Conservation (phyloP, 1,139 yeast species). For the Kodamaea arcana region DNA sequence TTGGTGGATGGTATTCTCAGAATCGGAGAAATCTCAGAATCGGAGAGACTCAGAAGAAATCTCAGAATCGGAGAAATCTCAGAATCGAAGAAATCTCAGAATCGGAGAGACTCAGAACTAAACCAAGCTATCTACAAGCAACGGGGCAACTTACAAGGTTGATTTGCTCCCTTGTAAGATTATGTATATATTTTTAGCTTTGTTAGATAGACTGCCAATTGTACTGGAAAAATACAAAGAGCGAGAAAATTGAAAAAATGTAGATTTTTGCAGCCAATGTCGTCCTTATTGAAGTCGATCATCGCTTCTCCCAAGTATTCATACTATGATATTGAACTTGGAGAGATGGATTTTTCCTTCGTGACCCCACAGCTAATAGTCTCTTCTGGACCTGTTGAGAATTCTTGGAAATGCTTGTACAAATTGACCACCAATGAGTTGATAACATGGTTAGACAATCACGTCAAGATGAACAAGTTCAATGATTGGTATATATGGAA, state of each 20-base stretch:
- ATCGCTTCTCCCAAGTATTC: conserved; percentile 26
- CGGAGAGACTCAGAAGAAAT: too few species aligned
- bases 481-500: conserved; percentile 71
- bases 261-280: conserved; percentile 1
- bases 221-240: background rate
- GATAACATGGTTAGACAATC: conserved; percentile 26
- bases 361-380: conserved; percentile 60
- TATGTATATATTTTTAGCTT: background rate
- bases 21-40: too few species aligned
- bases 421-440: conserved; percentile 55
- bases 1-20: too few species aligned
- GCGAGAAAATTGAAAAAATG: background rate
- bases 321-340: conserved; percentile 16
- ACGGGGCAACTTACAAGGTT: too few species aligned
- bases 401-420: conserved; percentile 42
- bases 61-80: too few species aligned
- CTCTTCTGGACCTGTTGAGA: conserved; percentile 66
- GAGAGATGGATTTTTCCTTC: conserved; percentile 55
- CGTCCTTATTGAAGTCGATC: conserved; percentile 14
- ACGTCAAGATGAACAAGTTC: conserved; percentile 45
- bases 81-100: too few species aligned
- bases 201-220: background rate
- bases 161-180: too few species aligned
- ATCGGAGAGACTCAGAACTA: too few species aligned
- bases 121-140: too few species aligned